These are phyloP conservation scores for Lasiodiplodia citricola DNA, from an alignment of 2,329 filamentous ascomycete species.

Conservation along the genomic window DNA sequence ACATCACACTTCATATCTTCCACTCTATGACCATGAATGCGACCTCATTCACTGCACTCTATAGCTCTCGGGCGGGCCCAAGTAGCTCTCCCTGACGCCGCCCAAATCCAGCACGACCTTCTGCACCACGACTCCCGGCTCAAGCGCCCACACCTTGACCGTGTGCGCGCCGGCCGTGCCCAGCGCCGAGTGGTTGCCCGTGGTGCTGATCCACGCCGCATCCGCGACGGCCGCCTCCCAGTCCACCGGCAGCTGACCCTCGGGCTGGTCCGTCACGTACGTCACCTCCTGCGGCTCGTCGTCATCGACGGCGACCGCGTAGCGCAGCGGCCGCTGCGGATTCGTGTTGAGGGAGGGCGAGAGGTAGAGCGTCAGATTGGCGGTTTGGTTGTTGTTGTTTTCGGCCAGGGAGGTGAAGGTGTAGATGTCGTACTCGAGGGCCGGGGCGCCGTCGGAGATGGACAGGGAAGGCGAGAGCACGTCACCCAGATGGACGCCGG, in stretches of 20 bases:
- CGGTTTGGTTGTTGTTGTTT: conserved; percentile 30
- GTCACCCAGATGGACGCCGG: conserved; percentile 40
- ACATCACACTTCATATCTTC: too few species aligned
- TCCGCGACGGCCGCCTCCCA: conserved; percentile 59
- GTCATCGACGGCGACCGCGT: conserved; percentile 53
- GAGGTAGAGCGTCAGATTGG: conserved; percentile 49
- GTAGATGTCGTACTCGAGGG: conserved; percentile 45
- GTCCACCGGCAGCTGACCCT: conserved; percentile 52
- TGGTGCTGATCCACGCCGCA: conserved; percentile 56
- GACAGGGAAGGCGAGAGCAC: conserved; percentile 37
- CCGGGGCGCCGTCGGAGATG: conserved; percentile 34
- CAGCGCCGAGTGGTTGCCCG: conserved; percentile 40
- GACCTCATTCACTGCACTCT: background rate
- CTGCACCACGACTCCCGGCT: conserved; percentile 50
- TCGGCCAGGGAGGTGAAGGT: conserved; percentile 37
- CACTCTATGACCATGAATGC: too few species aligned
- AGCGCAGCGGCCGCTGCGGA: conserved; percentile 56
- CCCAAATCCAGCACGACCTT: conserved; percentile 63
- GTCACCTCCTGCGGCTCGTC: conserved; percentile 44
- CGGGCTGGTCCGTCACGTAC: conserved; percentile 48
- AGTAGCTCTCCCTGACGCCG: conserved; percentile 59
- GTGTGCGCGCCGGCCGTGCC: conserved; percentile 46
- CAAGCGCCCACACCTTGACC: conserved; percentile 52
- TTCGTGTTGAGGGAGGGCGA: conserved; percentile 57
- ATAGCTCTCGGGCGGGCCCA: conserved; percentile 62